Evolutionary conservation across 2,329 filamentous ascomycete genomes (phyloP).

Genomic region (Endothia cerciana): DNA sequence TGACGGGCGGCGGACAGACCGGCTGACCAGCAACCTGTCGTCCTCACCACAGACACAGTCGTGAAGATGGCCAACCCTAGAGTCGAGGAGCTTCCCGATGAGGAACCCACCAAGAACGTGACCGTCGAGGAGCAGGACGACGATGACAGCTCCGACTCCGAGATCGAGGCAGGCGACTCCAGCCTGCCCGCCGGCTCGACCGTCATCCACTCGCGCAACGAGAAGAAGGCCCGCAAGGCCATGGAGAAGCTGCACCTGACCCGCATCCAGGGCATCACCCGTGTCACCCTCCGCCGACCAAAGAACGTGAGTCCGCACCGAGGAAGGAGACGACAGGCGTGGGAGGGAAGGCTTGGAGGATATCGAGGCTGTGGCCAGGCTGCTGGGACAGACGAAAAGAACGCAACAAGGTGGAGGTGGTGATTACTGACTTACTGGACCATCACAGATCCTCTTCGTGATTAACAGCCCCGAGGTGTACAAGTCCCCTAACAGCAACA

Average conservation of each 20-base stretch:
- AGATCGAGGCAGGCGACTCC: constrained; percentile 69
- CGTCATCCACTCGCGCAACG: constrained; percentile 96
- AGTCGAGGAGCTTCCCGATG: constrained; percentile 96
- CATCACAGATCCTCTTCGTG: constrained; percentile 91
- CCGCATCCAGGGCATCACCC: constrained; percentile 95
- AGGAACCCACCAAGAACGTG: constrained; percentile 87
- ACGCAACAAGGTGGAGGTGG: neutral
- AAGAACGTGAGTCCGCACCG: constrained; percentile 82
- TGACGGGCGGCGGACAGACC: constrained; percentile 3
- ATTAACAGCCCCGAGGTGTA: constrained; percentile 99
- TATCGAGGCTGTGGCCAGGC: neutral
- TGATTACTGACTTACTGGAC: constrained; percentile 20
- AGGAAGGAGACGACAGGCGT: neutral
- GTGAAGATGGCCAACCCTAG: constrained; percentile 91
- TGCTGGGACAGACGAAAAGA: neutral
- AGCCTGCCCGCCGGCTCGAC: constrained; percentile 78
- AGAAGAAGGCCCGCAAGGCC: constrained; percentile 99
- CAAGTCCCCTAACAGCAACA: constrained; percentile 99
- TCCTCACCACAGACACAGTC: constrained; percentile 12
- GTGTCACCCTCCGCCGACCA: constrained; percentile 94
- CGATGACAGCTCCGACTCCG: constrained; percentile 74
- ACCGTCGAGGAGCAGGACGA: constrained; percentile 74
- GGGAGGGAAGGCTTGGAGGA: constrained; percentile 24
- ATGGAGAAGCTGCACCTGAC: constrained; percentile 98
- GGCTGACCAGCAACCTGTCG: constrained; percentile 36